Percentiles rank a stretch among this genome's conserved stretches.
phyloP scores from a whole-genome alignment of 202 grass and related monocot species.

The Eragrostis tef region DNA sequence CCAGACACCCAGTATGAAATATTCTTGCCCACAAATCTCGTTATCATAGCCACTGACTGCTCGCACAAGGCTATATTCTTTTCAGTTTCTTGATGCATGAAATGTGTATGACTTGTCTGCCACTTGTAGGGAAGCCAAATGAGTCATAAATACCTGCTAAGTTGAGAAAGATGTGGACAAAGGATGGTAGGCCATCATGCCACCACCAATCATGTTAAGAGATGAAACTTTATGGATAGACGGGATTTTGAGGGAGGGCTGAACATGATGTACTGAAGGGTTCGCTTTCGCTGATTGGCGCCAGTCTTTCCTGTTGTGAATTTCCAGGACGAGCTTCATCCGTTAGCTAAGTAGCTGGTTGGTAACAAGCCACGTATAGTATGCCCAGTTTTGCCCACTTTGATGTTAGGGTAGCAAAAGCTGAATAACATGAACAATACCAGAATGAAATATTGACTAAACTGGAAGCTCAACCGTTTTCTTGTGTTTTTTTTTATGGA shows the following conservation, averaged over 20 bases:
- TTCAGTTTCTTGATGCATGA: not conserved
- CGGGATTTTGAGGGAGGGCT: too few relatives aligned
- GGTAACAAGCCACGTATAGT: not conserved
- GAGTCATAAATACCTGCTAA: not conserved
- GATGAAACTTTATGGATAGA: not conserved
- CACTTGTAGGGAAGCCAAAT: not conserved
- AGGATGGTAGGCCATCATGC: constrained; percentile 2
- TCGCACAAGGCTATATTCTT: constrained; percentile 12
- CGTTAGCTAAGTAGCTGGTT: not conserved
- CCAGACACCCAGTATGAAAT: not conserved
- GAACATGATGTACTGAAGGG: too few relatives aligned
- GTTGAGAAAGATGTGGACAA: constrained; percentile 17
- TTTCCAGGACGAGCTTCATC: too few relatives aligned
- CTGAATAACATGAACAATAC: not conserved
- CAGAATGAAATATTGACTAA: not conserved
- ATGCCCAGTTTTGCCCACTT: not conserved
- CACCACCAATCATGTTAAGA: not conserved
- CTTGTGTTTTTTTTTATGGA: not conserved
- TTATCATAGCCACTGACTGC: not conserved
- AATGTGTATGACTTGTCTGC: not conserved
- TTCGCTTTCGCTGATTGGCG: too few relatives aligned
- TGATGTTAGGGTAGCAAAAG: constrained; percentile 8
- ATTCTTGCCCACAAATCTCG: constrained; percentile 7
- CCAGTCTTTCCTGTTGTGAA: too few relatives aligned
- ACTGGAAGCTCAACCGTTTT: not conserved